phyloP scores from a whole-genome alignment of 2,329 filamentous ascomycete genomes.

The Curvularia spicifera region DNA sequence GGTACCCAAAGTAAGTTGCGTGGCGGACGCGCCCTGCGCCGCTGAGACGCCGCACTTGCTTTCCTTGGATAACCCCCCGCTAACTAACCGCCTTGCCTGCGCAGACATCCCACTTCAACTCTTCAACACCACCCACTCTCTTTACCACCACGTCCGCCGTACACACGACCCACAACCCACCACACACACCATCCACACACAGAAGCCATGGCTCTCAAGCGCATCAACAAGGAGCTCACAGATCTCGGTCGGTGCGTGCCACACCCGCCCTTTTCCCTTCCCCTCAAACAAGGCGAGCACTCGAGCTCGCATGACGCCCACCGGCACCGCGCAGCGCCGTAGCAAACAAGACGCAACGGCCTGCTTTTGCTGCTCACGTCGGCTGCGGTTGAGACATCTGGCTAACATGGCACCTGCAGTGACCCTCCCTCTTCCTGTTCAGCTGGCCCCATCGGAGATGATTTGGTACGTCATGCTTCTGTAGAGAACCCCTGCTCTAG shows the following conservation, averaged over 20 bases:
- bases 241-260: slow-evolving; percentile 80
- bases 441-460: slow-evolving; percentile 94
- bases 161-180: slow-evolving; percentile 22
- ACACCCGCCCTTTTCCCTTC: slow-evolving; percentile 23
- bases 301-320: slow-evolving; percentile 50
- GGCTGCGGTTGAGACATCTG: slow-evolving; percentile 9
- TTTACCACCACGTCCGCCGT: slow-evolving; percentile 22
- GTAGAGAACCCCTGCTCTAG: slow-evolving; percentile 29
- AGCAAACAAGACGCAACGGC: slow-evolving; percentile 23
- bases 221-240: slow-evolving; percentile 93
- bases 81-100: slow-evolving; percentile 40
- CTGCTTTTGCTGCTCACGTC: slow-evolving; percentile 15
- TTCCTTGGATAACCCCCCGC: slow-evolving; percentile 32
- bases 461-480: slow-evolving; percentile 76
- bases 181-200: slow-evolving; percentile 28
- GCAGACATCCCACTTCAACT: slow-evolving; percentile 47
- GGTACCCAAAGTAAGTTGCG: slow-evolving; percentile 26
- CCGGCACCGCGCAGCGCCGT: slow-evolving; percentile 44
- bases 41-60: slow-evolving; percentile 46
- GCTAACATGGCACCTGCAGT: slow-evolving; percentile 61
- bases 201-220: slow-evolving; percentile 79
- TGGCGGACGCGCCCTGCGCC: slow-evolving; percentile 35
- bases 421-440: slow-evolving; percentile 99
- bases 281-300: slow-evolving; percentile 21
- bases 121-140: slow-evolving; percentile 40